Evolutionary conservation across 139 green algal species (phyloP), one percentile per base, ranked within the genome.

Genomic region (Trebouxia sp.): DNA sequence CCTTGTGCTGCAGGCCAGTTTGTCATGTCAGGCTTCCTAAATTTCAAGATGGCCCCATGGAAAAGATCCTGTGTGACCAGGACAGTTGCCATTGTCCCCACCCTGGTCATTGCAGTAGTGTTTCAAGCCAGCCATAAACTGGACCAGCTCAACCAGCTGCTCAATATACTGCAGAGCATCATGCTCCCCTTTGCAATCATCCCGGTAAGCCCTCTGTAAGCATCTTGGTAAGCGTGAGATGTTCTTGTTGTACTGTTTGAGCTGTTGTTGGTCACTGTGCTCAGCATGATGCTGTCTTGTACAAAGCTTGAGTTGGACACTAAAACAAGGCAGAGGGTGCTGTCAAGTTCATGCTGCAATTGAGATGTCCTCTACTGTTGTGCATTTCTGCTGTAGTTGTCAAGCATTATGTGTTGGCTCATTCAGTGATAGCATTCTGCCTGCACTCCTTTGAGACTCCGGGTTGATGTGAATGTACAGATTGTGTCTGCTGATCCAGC

Each of bases 131-230:
- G 82, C 11, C 80, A 84, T 80, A 86, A 78, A 20, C 87, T 93
- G 77, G 89, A 93, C 80, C 45, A 41, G 14, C 70, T 92, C 30
- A 91, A 87, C 48, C 84, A 92, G 50, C 75, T 83, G 58, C 47
- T 92, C 47, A 91, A 91, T 80, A 85, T 89, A 22, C 67, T 89
- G 45, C 88, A 92, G 74, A 67, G 35, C 55, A 72, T 92, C 72
- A 69, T 90, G 81, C 83, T 93, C 50, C 89, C 89, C 8, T 93
- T 93, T 85, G 84, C 83, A 5, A 79, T 91, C 55, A 84, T 89
- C 43, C 87, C 87, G 67, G 75, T 88, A 26, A 37, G 79, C 62
- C 48, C 30, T 15, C 6, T 20, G 26, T 41, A n/a, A 53, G 47
- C 4, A 17, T 53, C 47, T 1, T 14, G 2, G 47, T 53, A 3